Evolutionary conservation across 805 yeast genomes (phyloP), one percentile per base, ranked within the genome.

Genomic region (Dipodascus geniculatus): DNA sequence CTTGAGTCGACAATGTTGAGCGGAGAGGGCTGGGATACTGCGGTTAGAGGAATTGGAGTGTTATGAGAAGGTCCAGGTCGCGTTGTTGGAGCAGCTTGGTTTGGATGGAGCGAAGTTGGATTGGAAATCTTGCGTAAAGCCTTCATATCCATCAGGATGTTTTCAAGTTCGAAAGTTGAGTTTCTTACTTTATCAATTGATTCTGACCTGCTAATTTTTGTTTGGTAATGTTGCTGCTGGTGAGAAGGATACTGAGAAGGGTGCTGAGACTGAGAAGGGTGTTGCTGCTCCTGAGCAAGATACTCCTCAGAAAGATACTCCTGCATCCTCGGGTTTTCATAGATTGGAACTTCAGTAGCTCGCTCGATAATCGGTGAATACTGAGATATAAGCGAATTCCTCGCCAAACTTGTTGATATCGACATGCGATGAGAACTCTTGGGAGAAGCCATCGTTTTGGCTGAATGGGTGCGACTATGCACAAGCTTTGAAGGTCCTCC

Each of bases 351-450:
- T 23, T 57, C 56, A 3, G 58, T 58, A 16, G 58, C 59, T 20
- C 58, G 57, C 48, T 58, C 62, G 3, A 60, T 51, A 3, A 58
- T 44, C 2, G 62, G 62, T 14, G 61, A 58, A 44, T 60, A 60
- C 42, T 60, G 58, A 2, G 23, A 48, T 28, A 55, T 33, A 23
- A 19, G 24, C 44, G 49, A 38, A 23, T 50, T 17, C 31, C 52
- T 22, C 6, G 24, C 31, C 19, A 47, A 23, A 22, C 31, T 47
- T 22, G 49, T 16, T 22, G 49, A 47, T 47, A 47, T 47, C 19
- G 44, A 38, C 44, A 38, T 38, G 44, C 44, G 44, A 38, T 17
- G 11, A n/a, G 19, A 38, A 38, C 44, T 38, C 14, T 14, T 38
- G 4, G 44, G 44, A 38, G 44, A 38, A 11, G 44, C 20, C 44